Base-by-base conservation (phyloP, 2,329 filamentous ascomycete species). In the Diaporthe amygdali region DNA sequence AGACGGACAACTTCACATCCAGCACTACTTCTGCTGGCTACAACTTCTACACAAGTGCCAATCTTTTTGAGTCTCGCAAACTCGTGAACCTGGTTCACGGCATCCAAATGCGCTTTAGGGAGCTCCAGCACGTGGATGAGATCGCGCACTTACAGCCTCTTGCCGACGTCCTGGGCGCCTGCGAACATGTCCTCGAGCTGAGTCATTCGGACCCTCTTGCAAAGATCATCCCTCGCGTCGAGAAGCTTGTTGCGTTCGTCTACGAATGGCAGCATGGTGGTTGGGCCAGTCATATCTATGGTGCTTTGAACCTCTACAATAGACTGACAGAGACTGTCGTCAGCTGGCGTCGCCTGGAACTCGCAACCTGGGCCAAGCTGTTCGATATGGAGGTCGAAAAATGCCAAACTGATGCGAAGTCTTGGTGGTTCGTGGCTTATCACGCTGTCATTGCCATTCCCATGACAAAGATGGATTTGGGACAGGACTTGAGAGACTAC, bases 361-460 rank as follows among this genome's bases (percentile, higher is more conserved):
- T 99, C 32, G 93, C 93, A 0, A 98, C 96, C 0, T 99, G 96
- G 96, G 91, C 93, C 44, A 93, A 92, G 51, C 82, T 99, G 3
- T 92, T 99, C 72, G 94, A 97, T 75, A 90, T 93, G 79, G 96
- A 99, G 80, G 87, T 91, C 46, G 87, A 89, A 67, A 94, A 93
- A 76, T 95, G 92, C 76, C 86, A 91, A 27, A 89, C 94, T 61
- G 92, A 94, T 77, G 95, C 96, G 2, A 92, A 91, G 76, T 92
- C 93, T 20, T 99, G 96, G 96, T 99, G 95, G 92, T 99, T 98
- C 76, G 88, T 98, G 72, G 95, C 96, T 1, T 99, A 98, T 77
- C 94, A 98, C 81, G 94, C 92, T 5, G 90, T 97, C 51, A 88
- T 99, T 75, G 92, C 91, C 3, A 92, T 91, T 12, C 93, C 95